A percentile compares a stretch with the other conserved stretches of the same genome.
Conservation (phyloP, 1,139 yeast genomes). For the Trichomonascaceae sp. region DNA sequence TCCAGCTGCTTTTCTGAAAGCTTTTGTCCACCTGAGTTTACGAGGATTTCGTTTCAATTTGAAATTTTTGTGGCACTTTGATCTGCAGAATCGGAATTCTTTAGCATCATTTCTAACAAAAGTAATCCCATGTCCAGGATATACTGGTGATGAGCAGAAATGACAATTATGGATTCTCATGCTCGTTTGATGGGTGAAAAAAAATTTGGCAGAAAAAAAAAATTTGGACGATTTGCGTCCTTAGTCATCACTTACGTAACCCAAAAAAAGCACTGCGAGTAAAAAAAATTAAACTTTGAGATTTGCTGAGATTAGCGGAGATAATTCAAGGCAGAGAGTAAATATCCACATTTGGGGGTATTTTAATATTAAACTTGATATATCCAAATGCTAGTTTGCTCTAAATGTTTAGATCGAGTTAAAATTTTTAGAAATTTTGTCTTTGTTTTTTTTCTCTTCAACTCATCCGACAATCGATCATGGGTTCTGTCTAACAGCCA, state of each 20-base stretch:
- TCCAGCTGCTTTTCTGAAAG: constrained; percentile 98
- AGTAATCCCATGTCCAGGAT: constrained; percentile 94
- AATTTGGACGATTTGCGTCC: neutral
- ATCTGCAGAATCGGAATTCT: constrained; percentile 94
- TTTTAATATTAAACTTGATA: neutral
- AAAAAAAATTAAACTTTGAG: neutral
- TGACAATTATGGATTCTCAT: constrained; percentile 97
- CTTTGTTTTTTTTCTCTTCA: neutral
- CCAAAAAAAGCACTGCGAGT: neutral
- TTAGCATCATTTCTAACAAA: constrained; percentile 97
- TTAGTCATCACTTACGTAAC: neutral
- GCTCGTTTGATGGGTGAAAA: constrained; percentile 2
- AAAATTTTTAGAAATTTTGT: neutral
- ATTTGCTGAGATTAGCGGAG: neutral
- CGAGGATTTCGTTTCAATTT: constrained; percentile 99
- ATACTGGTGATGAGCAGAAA: constrained; percentile 85
- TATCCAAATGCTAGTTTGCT: too few species aligned
- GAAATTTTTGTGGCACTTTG: constrained; percentile 96
- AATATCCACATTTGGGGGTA: neutral
- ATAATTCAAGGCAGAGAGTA: too few species aligned
- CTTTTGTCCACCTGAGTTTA: constrained; percentile 97
- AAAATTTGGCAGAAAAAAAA: neutral
- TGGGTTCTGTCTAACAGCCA: too few species aligned
- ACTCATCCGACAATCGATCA: neutral
- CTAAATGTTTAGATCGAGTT: too few species aligned